Evolutionary conservation across 768 basidiomycete genomes (phyloP), one percentile per base, ranked within the genome.

Genomic region (Mycena galopus): DNA sequence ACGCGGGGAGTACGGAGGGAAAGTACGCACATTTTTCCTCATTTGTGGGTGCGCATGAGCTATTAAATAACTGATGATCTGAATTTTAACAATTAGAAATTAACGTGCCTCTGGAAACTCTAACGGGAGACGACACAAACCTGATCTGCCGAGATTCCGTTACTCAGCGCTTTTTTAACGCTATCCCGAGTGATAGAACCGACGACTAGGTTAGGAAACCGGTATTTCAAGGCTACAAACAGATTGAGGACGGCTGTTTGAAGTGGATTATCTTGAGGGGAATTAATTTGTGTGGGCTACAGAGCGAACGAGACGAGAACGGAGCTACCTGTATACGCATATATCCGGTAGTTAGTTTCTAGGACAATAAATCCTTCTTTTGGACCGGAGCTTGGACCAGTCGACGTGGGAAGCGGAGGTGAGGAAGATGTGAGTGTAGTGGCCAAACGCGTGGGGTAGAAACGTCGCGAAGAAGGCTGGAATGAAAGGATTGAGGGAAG

Each of bases 21-120:
- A 55, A 21, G 37, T 14, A 81, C 88, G 76, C 78, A 96, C 96
- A 80, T 96, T 96, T 82, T 93, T 95, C 80, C 94, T 91, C 98
- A 99, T 99, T 83, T 98, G 97, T 30, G 96, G 95, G 81, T 99
- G 98, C 2, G 97, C 98, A 83, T 99, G 96, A 55, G 94, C 93
- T 29, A 92, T 90, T 50, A 99, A 88, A 82, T 99, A 99, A 80
- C 93, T 93, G 80, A 99, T 97, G 80, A 99, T 98, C 96, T 99
- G 57, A 29, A 69, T 71, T 71, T 64, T 74, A 74, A 67, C 72
- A 72, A 65, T 69, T 37, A 63, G 59, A 47, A 64, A 62, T 53
- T 64, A 63, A 64, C 62, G 71, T 71, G 57, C 59, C 63, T 72
- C 56, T 78, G 72, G 71, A 72, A 71, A 64, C 53, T 64, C 30